Percentiles rank a stretch among this genome's conserved stretches.
Conservation (phyloP, 139 green algal genomes). For the Micractinium conductrix region DNA sequence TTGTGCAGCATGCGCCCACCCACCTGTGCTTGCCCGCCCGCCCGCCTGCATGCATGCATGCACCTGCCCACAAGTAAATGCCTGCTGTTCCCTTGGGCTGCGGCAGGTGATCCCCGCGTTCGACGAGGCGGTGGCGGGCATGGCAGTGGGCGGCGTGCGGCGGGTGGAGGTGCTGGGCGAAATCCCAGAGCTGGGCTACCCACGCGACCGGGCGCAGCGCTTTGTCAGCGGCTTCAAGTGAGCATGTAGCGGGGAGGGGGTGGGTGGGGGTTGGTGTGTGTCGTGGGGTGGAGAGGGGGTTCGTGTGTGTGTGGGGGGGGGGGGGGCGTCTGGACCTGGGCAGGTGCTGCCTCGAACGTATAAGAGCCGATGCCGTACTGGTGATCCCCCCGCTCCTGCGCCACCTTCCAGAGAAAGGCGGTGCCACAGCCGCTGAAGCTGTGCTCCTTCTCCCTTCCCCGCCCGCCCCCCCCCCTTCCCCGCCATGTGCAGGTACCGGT, state of each 20-base stretch:
- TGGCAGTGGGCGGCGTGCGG: conserved; percentile 73
- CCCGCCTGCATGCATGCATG: not conserved
- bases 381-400: no score
- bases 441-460: not conserved
- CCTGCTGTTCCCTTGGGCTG: not conserved
- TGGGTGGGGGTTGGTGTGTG: no score
- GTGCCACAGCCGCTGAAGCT: no score
- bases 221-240: conserved; percentile 60
- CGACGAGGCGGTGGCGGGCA: conserved; percentile 80
- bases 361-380: no score
- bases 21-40: not conserved
- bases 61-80: no score
- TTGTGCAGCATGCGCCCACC: no score
- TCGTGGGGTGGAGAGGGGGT: no score
- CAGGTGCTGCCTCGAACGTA: no score
- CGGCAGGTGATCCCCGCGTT: conserved; percentile 76
- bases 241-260: not conserved
- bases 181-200: conserved; percentile 61
- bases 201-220: conserved; percentile 47
- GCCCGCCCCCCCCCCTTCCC: not conserved
- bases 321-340: no score
- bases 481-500: not conserved
- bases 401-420: no score
- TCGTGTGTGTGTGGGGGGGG: no score
- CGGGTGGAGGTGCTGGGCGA: conserved; percentile 71